Evolutionary conservation across 768 basidiomycete species (phyloP), one percentile per base, ranked within the genome.

Genomic region (Stropharia rugosoannulata): DNA sequence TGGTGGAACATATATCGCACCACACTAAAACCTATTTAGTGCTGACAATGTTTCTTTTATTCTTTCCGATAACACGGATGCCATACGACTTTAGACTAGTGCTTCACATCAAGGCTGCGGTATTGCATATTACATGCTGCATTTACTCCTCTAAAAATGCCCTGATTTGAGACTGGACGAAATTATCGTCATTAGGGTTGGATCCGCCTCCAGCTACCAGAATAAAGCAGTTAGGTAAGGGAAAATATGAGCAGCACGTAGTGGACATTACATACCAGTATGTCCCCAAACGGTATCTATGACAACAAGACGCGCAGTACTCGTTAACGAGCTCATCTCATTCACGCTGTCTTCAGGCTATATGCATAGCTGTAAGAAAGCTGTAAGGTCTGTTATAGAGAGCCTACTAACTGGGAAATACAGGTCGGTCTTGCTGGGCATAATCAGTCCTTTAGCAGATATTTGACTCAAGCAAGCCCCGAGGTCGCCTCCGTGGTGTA

Each of bases 271-370:
- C 76, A 38, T 58, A 81, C 83, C 79, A 62, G 78, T 71, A 62
- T 85, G 83, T 7, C 84, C 84, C 81, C 79, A 84, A 39, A 79
- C 70, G 1, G 82, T 80, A 50, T 78, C 74, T 52, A 84, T 84
- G 32, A 84, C 68, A 2, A 79, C 75, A n/a, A 84, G 67, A 19
- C 70, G 73, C 1, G 78, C 74, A 10, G 61, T 67, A 48, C 75
- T 73, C 48, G 61, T 68, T 62, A 82, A 68, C 48, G 73, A 68
- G 0, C 69, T 67, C 19, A 83, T 70, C 59, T 85, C 82, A 22
- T 65, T 66, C 56, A 79, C 70, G 58, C 74, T 81, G 56, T 83
- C 83, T 60, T 83, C 81, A 2, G 81, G 82, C 81, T 84, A 32
- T 8, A 16, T 8, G 51, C 22, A 22, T 19, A 27, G 13, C 29